Percentiles rank a stretch among this genome's conserved stretches.
phyloP scores from a whole-genome alignment of 1,284 basidiomycete genomes.

The Ustilago curta region DNA sequence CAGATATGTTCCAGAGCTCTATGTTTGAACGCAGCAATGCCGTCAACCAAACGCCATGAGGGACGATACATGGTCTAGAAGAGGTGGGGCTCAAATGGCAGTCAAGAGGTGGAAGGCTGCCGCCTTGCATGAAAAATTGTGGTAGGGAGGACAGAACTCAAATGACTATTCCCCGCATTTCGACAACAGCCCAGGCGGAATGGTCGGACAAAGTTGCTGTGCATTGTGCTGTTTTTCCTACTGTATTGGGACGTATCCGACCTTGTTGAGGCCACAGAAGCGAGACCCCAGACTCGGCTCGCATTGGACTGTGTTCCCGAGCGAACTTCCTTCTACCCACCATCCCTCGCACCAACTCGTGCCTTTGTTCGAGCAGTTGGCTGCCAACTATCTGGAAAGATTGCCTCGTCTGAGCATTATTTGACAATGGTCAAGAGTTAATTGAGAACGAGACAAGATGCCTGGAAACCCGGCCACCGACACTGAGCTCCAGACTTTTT shows the following conservation, averaged over 20 bases:
- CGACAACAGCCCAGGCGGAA: background rate
- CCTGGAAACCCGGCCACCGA: background rate
- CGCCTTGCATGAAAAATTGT: background rate
- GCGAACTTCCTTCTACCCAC: background rate
- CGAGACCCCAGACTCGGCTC: background rate
- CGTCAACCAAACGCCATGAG: background rate
- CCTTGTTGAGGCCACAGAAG: background rate
- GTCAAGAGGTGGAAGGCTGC: conserved; percentile 12
- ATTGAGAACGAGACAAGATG: too few relatives aligned
- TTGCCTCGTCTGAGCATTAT: background rate
- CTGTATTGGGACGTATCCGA: background rate
- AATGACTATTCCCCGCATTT: conserved; percentile 5
- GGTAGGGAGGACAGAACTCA: too few relatives aligned
- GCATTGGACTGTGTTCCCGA: background rate
- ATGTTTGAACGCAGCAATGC: background rate
- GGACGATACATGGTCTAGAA: background rate
- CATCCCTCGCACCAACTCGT: background rate
- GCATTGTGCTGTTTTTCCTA: too few relatives aligned
- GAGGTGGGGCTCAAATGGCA: background rate
- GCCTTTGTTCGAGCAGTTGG: background rate
- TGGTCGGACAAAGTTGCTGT: too few relatives aligned
- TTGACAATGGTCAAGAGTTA: background rate
- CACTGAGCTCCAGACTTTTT: background rate
- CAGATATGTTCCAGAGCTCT: background rate
- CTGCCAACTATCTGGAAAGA: too few relatives aligned